Evolutionary conservation across 805 yeast genomes (phyloP).

Genomic region (Jamesozyma rosinii): DNA sequence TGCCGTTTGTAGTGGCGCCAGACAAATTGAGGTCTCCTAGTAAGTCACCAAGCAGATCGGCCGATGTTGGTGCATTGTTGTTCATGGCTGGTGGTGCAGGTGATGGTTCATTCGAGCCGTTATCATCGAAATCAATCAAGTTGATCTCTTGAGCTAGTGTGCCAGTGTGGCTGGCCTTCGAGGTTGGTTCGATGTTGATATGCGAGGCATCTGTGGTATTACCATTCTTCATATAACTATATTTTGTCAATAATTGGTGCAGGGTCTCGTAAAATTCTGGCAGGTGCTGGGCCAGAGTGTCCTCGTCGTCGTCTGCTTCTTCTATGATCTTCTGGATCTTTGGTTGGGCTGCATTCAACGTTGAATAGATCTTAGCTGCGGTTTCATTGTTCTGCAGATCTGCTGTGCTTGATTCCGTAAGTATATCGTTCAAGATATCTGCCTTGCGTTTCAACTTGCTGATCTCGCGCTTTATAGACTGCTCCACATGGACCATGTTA

Average conservation of each 20-base stretch:
- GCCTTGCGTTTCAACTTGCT: conserved; percentile 73
- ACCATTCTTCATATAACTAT: conserved; percentile 54
- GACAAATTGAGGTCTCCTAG: conserved; percentile 27
- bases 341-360: conserved; percentile 74
- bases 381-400: conserved; percentile 45
- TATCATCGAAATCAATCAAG: conserved; percentile 69
- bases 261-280: conserved; percentile 63
- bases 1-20: conserved; percentile 13
- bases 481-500: conserved; percentile 49
- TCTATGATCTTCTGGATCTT: conserved; percentile 74
- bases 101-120: conserved; percentile 22
- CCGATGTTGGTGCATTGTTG: conserved; percentile 20
- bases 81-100: conserved; percentile 1
- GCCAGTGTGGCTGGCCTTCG: conserved; percentile 8
- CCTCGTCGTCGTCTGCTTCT: conserved; percentile 50
- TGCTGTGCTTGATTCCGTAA: conserved; percentile 37
- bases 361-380: conserved; percentile 56
- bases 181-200: conserved; percentile 21
- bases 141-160: conserved; percentile 37
- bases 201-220: conserved; percentile 44
- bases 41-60: conserved; percentile 64
- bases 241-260: conserved; percentile 56
- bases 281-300: conserved; percentile 40
- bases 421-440: conserved; percentile 78
- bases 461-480: conserved; percentile 71